phyloP scores from a whole-genome alignment of 352 stramenopile genomes.

The Phytopythium kandeliae region DNA sequence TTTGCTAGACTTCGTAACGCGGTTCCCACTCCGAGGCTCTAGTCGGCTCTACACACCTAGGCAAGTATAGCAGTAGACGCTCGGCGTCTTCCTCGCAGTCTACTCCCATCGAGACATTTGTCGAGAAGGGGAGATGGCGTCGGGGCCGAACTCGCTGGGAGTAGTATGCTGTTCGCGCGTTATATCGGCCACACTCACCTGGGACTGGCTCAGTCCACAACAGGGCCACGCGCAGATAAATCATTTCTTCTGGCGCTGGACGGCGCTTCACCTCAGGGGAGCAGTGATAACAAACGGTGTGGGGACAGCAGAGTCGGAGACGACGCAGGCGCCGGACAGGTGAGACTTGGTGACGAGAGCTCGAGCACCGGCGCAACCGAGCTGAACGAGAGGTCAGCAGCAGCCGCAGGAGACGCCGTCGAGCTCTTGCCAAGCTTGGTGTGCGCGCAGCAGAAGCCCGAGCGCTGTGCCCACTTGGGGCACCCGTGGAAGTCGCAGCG shows the following conservation, averaged over 20 bases:
- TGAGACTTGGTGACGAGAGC: constrained; percentile 1
- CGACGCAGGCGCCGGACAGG: constrained; percentile 2
- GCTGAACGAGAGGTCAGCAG: not conserved
- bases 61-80: not conserved
- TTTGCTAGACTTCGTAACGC: no score
- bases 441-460: constrained; percentile 79
- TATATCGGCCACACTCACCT: no score
- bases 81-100: not conserved
- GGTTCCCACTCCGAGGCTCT: no score
- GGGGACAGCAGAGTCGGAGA: constrained; percentile 62
- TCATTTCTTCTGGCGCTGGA: not conserved
- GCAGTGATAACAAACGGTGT: constrained; percentile 52
- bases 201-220: no score
- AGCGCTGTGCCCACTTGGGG: constrained; percentile 81
- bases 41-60: not conserved
- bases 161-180: not conserved
- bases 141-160: constrained; percentile 1
- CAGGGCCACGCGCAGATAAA: no score
- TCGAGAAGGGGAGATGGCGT: no score
- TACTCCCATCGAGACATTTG: no score
- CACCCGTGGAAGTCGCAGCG: constrained; percentile 75
- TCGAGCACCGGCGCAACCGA: constrained; percentile 4
- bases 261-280: constrained; percentile 46
- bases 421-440: constrained; percentile 50
- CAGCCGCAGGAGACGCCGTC: not conserved